phyloP scores from a whole-genome alignment of 495 filamentous ascomycete genomes.

The Xylaria curta region DNA sequence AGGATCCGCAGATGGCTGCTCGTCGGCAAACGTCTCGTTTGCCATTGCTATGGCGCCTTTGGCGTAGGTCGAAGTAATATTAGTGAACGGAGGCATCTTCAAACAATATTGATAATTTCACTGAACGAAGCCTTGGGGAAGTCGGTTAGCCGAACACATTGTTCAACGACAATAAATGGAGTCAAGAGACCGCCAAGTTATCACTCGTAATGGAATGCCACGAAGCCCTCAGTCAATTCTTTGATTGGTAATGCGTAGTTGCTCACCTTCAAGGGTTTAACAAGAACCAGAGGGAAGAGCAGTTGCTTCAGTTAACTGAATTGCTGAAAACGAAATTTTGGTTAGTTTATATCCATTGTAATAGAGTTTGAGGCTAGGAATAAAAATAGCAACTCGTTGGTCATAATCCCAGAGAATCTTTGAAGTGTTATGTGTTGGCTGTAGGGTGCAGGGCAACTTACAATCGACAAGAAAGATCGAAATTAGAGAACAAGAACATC shows the following conservation, averaged over 20 bases:
- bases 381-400: neutral
- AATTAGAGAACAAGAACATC: neutral
- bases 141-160: neutral
- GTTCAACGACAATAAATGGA: neutral
- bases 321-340: neutral
- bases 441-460: neutral
- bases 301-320: neutral
- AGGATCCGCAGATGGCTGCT: neutral
- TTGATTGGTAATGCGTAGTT: neutral
- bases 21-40: neutral
- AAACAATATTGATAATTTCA: neutral
- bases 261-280: neutral
- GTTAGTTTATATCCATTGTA: neutral
- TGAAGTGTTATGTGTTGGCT: neutral
- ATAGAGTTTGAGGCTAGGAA: neutral
- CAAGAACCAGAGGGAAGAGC: neutral
- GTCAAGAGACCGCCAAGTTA: neutral
- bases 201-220: neutral
- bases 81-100: conserved; percentile 5
- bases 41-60: neutral
- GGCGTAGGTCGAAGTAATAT: neutral
- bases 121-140: neutral
- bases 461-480: neutral
- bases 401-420: neutral
- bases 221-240: neutral